These are phyloP conservation scores for Moringa oleifera DNA, from an alignment of 345 rosid species.

Conservation along the genomic window DNA sequence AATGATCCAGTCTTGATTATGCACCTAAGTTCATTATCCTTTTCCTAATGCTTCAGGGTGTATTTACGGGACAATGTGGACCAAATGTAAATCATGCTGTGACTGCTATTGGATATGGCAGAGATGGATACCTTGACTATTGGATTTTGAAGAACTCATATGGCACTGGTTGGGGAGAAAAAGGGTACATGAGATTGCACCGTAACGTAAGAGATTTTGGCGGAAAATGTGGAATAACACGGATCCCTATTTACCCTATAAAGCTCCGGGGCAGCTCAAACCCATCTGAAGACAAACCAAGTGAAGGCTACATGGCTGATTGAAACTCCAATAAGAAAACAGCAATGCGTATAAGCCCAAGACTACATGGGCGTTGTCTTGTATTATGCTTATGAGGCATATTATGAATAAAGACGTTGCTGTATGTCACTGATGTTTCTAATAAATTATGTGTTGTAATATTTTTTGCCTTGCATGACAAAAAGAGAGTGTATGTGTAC, in stretches of 20 bases:
- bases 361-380: no score
- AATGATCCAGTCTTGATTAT: no score
- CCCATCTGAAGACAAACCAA: slow-evolving; percentile 43
- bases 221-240: slow-evolving; percentile 65
- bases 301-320: no score
- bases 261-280: slow-evolving; percentile 15
- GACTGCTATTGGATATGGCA: slow-evolving; percentile 71
- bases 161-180: slow-evolving; percentile 73
- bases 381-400: no score
- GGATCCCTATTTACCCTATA: slow-evolving; percentile 74
- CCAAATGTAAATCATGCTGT: slow-evolving; percentile 67
- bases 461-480: no score
- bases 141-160: slow-evolving; percentile 84
- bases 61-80: slow-evolving; percentile 15
- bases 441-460: no score
- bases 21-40: no score
- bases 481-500: no score
- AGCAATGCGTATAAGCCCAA: no score
- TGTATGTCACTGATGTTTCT: no score
- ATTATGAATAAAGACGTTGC: no score
- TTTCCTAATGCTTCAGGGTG: slow-evolving; percentile 15
- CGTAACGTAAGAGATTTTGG: slow-evolving; percentile 33
- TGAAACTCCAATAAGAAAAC: no score
- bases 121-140: slow-evolving; percentile 52
- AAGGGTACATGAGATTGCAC: slow-evolving; percentile 44